These are phyloP conservation scores for Russula ochroleuca DNA, from an alignment of 768 basidiomycete genomes.

Conservation along the genomic window DNA sequence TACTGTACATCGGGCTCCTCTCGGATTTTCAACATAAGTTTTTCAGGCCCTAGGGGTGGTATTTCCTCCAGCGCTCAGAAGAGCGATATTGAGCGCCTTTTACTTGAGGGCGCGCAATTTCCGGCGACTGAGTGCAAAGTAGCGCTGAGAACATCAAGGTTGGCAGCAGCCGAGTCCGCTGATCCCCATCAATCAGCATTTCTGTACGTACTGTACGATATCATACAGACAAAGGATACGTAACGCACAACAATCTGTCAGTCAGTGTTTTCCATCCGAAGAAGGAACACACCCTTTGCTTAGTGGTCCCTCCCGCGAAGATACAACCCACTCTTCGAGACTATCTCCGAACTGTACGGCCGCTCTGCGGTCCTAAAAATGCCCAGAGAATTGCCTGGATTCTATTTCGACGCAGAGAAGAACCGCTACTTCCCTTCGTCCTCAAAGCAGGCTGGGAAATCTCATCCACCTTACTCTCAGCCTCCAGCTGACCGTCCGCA, in stretches of 20 bases:
- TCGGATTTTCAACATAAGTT: background rate
- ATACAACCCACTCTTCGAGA: background rate
- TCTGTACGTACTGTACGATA: background rate
- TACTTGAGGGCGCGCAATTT: conserved; percentile 7
- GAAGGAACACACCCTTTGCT: background rate
- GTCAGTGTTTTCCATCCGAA: background rate
- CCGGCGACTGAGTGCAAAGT: background rate
- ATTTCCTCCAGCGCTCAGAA: background rate
- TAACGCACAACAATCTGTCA: background rate
- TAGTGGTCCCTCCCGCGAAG: background rate
- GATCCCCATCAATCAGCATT: conserved; percentile 13
- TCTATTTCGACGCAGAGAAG: conserved; percentile 30
- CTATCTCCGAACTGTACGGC: background rate
- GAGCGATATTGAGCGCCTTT: background rate
- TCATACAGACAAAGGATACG: background rate
- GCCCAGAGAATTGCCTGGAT: conserved; percentile 31
- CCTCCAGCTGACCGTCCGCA: background rate
- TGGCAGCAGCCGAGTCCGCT: background rate
- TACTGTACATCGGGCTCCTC: background rate
- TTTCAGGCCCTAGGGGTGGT: background rate
- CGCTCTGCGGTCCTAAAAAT: conserved; percentile 18
- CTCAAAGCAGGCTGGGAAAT: conserved; percentile 16
- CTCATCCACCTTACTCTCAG: background rate
- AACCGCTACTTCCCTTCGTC: conserved; percentile 32
- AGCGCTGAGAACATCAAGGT: background rate